Evolutionary conservation across 805 yeast species (phyloP).

Genomic region (Pichia nanzhaoensis): DNA sequence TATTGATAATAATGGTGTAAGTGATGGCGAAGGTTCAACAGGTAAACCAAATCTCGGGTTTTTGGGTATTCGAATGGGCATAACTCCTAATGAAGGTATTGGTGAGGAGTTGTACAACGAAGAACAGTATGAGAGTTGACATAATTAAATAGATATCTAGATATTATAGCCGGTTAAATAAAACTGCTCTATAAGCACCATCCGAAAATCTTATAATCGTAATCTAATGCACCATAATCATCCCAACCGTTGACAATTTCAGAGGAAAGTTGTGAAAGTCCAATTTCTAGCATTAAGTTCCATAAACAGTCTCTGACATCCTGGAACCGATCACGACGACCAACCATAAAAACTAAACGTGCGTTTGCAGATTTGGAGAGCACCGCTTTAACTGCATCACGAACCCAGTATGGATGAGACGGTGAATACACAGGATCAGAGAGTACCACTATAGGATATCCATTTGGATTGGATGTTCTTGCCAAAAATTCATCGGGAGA

Average conservation of each 20-base stretch:
- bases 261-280: slow-evolving; percentile 31
- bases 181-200: slow-evolving; percentile 11
- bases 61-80: slow-evolving; percentile 14
- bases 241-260: slow-evolving; percentile 63
- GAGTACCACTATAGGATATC: slow-evolving; percentile 55
- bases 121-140: slow-evolving; percentile 4
- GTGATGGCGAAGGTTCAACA: slow-evolving; percentile 5
- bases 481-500: slow-evolving; percentile 36
- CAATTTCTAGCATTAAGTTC: slow-evolving; percentile 37
- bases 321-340: slow-evolving; percentile 62
- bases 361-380: slow-evolving; percentile 31
- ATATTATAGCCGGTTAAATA: slow-evolving; percentile 10
- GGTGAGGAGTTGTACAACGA: slow-evolving; percentile 8
- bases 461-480: slow-evolving; percentile 13
- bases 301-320: slow-evolving; percentile 58
- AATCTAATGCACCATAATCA: slow-evolving; percentile 74
- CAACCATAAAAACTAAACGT: slow-evolving; percentile 64
- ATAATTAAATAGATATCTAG: neutral
- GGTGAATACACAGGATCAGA: slow-evolving; percentile 89
- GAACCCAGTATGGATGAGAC: slow-evolving; percentile 71
- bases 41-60: slow-evolving; percentile 12
- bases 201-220: slow-evolving; percentile 38
- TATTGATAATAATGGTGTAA: slow-evolving; percentile 4
- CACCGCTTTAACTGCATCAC: slow-evolving; percentile 48
- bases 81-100: neutral